Percentiles rank a stretch among this genome's conserved stretches.
phyloP scores from a whole-genome alignment of 2,329 filamentous ascomycete species.

The Paraphoma chrysanthemicola region DNA sequence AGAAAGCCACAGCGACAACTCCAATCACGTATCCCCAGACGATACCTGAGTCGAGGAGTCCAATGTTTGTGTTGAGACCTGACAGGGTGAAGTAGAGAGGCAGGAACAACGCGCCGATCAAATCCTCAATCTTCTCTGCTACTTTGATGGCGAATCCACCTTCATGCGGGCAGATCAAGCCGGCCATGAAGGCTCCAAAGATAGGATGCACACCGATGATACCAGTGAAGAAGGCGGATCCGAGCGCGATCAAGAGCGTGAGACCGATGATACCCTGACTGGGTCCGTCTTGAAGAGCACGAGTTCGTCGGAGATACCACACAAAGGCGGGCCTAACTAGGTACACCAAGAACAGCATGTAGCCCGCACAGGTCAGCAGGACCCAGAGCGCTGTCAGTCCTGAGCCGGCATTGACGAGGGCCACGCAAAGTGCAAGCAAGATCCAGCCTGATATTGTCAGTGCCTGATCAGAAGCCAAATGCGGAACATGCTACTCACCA shows the following conservation, averaged over 20 bases:
- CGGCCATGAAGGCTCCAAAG: constrained; percentile 90
- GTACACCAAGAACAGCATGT: constrained; percentile 76
- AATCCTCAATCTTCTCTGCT: constrained; percentile 92
- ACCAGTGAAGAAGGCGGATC: constrained; percentile 84
- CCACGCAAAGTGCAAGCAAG: constrained; percentile 88
- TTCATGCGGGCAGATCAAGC: constrained; percentile 88
- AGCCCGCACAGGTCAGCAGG: constrained; percentile 76
- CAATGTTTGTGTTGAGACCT: constrained; percentile 85
- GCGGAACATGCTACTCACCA: constrained; percentile 46
- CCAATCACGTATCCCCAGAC: constrained; percentile 91
- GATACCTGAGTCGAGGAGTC: constrained; percentile 78
- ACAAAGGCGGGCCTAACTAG: constrained; percentile 76
- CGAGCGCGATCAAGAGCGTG: constrained; percentile 79
- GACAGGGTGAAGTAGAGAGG: constrained; percentile 95
- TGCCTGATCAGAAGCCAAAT: background rate
- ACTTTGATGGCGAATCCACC: constrained; percentile 89
- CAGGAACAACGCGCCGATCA: constrained; percentile 82
- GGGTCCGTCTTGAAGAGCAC: constrained; percentile 85
- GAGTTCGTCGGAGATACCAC: constrained; percentile 74
- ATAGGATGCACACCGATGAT: constrained; percentile 94
- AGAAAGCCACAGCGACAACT: constrained; percentile 81
- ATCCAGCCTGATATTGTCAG: constrained; percentile 70
- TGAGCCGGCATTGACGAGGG: constrained; percentile 84
- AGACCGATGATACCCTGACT: constrained; percentile 84
- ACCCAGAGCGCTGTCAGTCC: constrained; percentile 87